Evolutionary conservation across 2,329 filamentous ascomycete genomes (phyloP), one percentile per base, ranked within the genome.

Genomic region (Cercospora canescens): DNA sequence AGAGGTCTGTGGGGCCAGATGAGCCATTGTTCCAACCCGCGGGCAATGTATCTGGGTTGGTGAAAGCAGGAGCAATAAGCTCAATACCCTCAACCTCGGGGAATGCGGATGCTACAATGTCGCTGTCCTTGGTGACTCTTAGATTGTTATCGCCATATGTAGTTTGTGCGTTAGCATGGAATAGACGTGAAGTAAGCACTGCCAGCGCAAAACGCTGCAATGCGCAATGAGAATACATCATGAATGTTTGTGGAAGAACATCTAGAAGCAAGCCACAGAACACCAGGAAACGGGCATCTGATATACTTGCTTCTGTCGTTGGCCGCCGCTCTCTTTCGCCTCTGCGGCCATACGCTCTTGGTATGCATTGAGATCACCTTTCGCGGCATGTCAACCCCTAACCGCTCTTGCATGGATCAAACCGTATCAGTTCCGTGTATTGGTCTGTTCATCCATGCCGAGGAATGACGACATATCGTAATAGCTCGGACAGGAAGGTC

Each of bases 41-140:
- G 24, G 72, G 70, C 8, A 79, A 71, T 8, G 71, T 71, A 1
- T 73, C 70, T 41, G 74, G 73, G 6, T 72, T 58, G 32, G 71
- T 55, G 34, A 78, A 78, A 1, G 76, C 76, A 41, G 77, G 77
- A 32, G 75, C 75, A 41, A 72, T 63, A 4, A 78, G 69, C 4
- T 74, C 74, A 6, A 71, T 69, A 62, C 52, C 52, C 5, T 68
- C 63, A 3, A 76, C 76, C 41, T 70, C 71, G 6, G 76, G 76
- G 34, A 79, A 79, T 2, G 74, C 74, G 6, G 63, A 70, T 24
- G 75, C 75, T 62, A 79, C 75, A 24, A 65, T 28, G 21, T 65
- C 58, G 58, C 63, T 65, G 39, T 65, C 63, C n/a, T 57, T 55
- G 28, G 28, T 65, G 8, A 37, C 37, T 35, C 30, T 14, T 6